These are phyloP conservation scores for Posidonia oceanica DNA, from an alignment of 116 monocot species.

Conservation along the genomic window DNA sequence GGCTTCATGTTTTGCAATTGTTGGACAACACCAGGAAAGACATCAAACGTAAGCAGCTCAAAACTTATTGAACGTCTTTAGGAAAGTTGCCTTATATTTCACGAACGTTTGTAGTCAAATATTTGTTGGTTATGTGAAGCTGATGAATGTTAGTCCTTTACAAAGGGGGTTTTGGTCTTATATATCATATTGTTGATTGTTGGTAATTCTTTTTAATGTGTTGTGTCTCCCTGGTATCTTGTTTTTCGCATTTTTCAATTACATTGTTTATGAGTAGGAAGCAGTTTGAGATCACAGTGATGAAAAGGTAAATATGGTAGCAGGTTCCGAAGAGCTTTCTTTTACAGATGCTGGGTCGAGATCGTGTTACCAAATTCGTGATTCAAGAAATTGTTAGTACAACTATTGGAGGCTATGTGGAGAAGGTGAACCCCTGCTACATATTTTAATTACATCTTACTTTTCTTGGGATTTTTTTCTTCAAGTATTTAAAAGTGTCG, in stretches of 20 bases:
- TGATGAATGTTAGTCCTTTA: too few relatives aligned
- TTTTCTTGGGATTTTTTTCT: background rate
- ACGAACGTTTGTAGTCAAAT: background rate
- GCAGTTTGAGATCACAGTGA: too few relatives aligned
- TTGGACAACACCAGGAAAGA: conserved; percentile 42
- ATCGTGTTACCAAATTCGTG: conserved; percentile 62
- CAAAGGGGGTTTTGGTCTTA: too few relatives aligned
- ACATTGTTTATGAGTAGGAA: too few relatives aligned
- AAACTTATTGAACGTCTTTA: background rate
- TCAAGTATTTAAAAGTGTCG: background rate
- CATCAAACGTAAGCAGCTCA: conserved; percentile 11
- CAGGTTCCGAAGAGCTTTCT: conserved; percentile 78
- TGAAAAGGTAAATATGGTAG: background rate
- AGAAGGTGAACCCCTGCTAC: conserved; percentile 23
- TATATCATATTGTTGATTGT: too few relatives aligned
- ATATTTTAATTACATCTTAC: background rate
- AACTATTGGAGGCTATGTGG: conserved; percentile 39
- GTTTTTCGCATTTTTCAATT: background rate
- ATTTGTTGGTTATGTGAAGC: too few relatives aligned
- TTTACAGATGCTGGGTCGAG: conserved; percentile 49
- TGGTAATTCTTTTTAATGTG: background rate
- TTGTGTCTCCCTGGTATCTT: background rate
- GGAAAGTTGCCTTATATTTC: background rate
- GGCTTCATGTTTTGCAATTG: background rate
- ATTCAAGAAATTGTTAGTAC: conserved; percentile 57